phyloP scores from a whole-genome alignment of 345 rosid genomes.

The Camelina sativa region DNA sequence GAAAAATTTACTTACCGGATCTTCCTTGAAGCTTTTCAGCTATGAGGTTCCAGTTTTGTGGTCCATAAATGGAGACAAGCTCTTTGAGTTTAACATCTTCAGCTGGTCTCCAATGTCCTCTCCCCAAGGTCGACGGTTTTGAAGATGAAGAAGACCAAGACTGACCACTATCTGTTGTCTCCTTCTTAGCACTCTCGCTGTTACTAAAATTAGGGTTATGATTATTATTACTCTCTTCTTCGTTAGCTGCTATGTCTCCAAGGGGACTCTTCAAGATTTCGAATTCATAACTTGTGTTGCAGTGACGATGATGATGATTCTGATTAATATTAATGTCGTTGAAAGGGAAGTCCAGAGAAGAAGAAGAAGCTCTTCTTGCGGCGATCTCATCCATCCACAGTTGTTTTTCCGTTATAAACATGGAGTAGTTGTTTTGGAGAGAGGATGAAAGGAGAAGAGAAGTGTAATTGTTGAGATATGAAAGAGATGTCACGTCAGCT shows the following conservation, averaged over 20 bases:
- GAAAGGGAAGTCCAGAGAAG: slow-evolving; percentile 51
- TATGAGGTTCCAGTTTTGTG: slow-evolving; percentile 98
- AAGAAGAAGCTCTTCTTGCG: slow-evolving; percentile 41
- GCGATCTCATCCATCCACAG: slow-evolving; percentile 41
- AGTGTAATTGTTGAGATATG: slow-evolving; percentile 14
- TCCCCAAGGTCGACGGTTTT: slow-evolving; percentile 43
- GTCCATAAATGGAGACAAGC: slow-evolving; percentile 90
- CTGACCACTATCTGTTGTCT: slow-evolving; percentile 53
- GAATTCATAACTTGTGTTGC: slow-evolving; percentile 38
- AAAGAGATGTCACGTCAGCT: slow-evolving; percentile 42
- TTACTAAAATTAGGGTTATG: slow-evolving; percentile 37
- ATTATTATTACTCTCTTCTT: slow-evolving; percentile 32
- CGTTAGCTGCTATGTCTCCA: slow-evolving; percentile 14
- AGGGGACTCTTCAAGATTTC: slow-evolving; percentile 34
- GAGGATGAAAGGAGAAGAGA: slow-evolving; percentile 16
- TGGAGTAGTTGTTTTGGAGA: slow-evolving; percentile 25
- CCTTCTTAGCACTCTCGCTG: slow-evolving; percentile 48
- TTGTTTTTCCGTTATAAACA: slow-evolving; percentile 41
- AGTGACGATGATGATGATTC: slow-evolving; percentile 27
- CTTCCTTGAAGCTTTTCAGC: slow-evolving; percentile 93
- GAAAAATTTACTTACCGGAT: slow-evolving; percentile 65
- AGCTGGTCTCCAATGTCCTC: slow-evolving; percentile 98
- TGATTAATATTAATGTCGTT: slow-evolving; percentile 35
- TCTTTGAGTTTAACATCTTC: slow-evolving; percentile 93
- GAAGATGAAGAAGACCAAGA: slow-evolving; percentile 69